Percentiles rank a stretch among this genome's conserved stretches.
Evolutionary conservation across 371 early-diverging fungal genomes (phyloP).

Genomic region (Amoeboradix gromovi): DNA sequence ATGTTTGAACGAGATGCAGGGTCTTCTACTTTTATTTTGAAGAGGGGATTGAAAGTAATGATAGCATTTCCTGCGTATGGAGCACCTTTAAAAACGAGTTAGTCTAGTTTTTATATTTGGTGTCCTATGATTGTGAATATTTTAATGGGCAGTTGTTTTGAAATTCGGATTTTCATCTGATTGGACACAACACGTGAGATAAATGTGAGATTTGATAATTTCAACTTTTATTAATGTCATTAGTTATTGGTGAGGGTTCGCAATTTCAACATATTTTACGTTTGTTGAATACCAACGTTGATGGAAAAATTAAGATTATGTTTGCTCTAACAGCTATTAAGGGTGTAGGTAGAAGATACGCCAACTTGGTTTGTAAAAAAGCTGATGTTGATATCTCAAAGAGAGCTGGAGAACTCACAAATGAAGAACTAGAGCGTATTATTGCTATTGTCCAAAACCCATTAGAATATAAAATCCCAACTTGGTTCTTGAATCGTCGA

Average conservation of each 20-base stretch:
- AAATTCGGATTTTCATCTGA: too few relatives aligned
- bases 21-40: too few relatives aligned
- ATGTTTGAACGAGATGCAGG: too few relatives aligned
- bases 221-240: too few relatives aligned
- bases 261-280: conserved; percentile 95
- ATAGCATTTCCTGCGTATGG: too few relatives aligned
- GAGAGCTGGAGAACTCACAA: conserved; percentile 87
- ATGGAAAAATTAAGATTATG: conserved; percentile 81
- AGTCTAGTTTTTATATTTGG: too few relatives aligned
- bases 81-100: too few relatives aligned
- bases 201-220: too few relatives aligned
- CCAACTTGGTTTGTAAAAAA: conserved; percentile 91
- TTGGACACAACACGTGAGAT: too few relatives aligned
- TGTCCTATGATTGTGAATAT: too few relatives aligned
- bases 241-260: not conserved
- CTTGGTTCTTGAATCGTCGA: conserved; percentile 93
- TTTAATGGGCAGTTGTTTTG: too few relatives aligned
- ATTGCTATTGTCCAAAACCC: conserved; percentile 72
- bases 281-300: conserved; percentile 98
- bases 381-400: conserved; percentile 82
- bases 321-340: conserved; percentile 88
- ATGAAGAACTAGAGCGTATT: conserved; percentile 67
- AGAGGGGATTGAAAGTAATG: too few relatives aligned
- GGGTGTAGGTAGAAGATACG: conserved; percentile 94
- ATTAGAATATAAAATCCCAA: conserved; percentile 79